Conservation (phyloP, 345 rosid genomes). For the Citrus australasica region DNA sequence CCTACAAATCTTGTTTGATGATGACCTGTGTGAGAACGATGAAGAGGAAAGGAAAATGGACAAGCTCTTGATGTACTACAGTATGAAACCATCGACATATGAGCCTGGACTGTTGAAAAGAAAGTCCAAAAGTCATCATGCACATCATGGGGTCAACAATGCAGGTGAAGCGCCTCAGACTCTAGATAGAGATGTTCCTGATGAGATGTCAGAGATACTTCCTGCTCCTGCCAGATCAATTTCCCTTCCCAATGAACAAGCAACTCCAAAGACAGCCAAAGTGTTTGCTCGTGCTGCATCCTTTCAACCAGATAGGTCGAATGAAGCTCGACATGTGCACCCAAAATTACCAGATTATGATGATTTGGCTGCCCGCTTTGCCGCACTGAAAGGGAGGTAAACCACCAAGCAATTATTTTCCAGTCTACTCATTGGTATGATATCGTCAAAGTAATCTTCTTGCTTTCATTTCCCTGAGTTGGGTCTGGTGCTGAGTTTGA, state of each 20-base stretch:
- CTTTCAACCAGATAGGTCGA: slow-evolving; percentile 68
- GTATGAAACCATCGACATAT: slow-evolving; percentile 61
- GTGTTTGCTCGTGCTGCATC: slow-evolving; percentile 63
- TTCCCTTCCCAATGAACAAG: slow-evolving; percentile 66
- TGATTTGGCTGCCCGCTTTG: slow-evolving; percentile 84
- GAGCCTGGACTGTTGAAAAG: slow-evolving; percentile 44
- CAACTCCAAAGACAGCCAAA: slow-evolving; percentile 40
- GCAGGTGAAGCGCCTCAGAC: slow-evolving; percentile 26
- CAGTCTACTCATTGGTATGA: neutral
- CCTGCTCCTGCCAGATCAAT: slow-evolving; percentile 52
- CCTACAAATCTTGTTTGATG: slow-evolving; percentile 59
- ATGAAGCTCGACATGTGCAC: slow-evolving; percentile 76
- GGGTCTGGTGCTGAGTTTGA: neutral
- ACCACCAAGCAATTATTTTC: neutral
- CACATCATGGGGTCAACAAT: slow-evolving; percentile 24
- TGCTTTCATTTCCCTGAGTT: slow-evolving; percentile 5
- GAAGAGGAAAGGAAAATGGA: slow-evolving; percentile 85
- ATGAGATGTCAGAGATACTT: slow-evolving; percentile 33
- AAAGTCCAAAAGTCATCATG: slow-evolving; percentile 51
- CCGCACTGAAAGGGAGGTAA: slow-evolving; percentile 76
- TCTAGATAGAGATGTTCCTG: slow-evolving; percentile 19
- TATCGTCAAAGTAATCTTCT: neutral
- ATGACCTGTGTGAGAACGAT: slow-evolving; percentile 47
- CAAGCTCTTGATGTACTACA: slow-evolving; percentile 82
- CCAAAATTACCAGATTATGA: slow-evolving; percentile 95